Percentiles rank a stretch among this genome's conserved stretches.
These are phyloP conservation scores for Chernovozyma aurita DNA, from an alignment of 1,139 yeast genomes.

Conservation along the genomic window DNA sequence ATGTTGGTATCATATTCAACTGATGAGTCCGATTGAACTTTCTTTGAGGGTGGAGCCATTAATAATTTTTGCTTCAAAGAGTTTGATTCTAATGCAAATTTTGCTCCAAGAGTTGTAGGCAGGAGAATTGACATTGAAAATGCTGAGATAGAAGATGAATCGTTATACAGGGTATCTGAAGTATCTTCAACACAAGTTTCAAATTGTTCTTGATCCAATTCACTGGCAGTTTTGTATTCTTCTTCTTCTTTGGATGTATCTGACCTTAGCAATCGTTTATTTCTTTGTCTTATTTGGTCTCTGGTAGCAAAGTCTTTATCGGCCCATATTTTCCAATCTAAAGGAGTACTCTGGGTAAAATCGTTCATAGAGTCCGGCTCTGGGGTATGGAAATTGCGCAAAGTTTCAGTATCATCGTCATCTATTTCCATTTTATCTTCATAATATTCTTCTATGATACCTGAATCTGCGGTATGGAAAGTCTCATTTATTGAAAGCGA, in stretches of 20 bases:
- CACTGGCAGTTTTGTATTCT: not conserved
- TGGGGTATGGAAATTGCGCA: conserved; percentile 8
- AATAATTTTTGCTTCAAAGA: conserved; percentile 19
- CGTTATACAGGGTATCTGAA: not conserved
- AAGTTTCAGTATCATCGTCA: conserved; percentile 8
- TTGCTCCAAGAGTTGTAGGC: conserved; percentile 39
- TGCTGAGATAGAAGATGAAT: conserved; percentile 5
- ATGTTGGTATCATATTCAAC: conserved; percentile 19
- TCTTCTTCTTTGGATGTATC: conserved; percentile 7
- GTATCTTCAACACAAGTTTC: not conserved
- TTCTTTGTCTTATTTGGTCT: conserved; percentile 1
- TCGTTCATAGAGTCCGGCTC: conserved; percentile 3
- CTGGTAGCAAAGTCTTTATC: conserved; percentile 5
- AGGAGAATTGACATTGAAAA: conserved; percentile 16
- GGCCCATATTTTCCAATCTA: conserved; percentile 7
- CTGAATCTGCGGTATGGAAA: conserved; percentile 5
- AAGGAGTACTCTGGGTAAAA: conserved; percentile 6
- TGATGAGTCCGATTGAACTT: conserved; percentile 2
- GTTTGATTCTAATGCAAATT: conserved; percentile 21
- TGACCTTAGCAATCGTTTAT: not conserved
- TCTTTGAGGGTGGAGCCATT: conserved; percentile 18
- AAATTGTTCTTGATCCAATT: not conserved
- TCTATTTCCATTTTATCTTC: conserved; percentile 7
- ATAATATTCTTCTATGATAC: conserved; percentile 17
- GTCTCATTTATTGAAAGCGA: conserved; percentile 25